phyloP scores from a whole-genome alignment of 768 basidiomycete genomes.

The Lactarius tabidus region DNA sequence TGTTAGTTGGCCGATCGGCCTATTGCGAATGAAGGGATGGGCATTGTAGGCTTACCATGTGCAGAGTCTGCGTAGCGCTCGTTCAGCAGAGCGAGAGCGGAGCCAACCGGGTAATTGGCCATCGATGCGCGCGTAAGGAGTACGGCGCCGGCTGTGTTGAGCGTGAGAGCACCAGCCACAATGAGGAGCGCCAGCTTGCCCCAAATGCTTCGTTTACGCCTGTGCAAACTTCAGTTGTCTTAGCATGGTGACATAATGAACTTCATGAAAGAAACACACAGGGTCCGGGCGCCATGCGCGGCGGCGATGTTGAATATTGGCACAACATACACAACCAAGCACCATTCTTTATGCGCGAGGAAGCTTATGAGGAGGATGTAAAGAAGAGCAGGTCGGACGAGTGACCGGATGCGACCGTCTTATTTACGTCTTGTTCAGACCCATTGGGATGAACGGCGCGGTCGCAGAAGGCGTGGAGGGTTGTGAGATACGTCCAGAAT shows the following conservation, averaged over 20 bases:
- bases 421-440: conserved; percentile 39
- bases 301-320: conserved; percentile 80
- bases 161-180: conserved; percentile 44
- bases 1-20: conserved; percentile 14
- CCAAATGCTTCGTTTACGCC: conserved; percentile 45
- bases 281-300: conserved; percentile 54
- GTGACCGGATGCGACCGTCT: conserved; percentile 47
- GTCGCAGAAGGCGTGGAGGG: conserved; percentile 74
- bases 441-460: conserved; percentile 58
- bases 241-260: not conserved
- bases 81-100: conserved; percentile 64
- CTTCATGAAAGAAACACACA: conserved; percentile 47
- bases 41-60: conserved; percentile 30
- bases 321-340: conserved; percentile 89
- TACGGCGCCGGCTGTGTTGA: conserved; percentile 52
- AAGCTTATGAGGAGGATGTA: conserved; percentile 66
- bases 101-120: conserved; percentile 87
- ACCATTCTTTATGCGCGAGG: conserved; percentile 95
- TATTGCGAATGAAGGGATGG: not conserved
- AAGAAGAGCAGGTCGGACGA: conserved; percentile 48
- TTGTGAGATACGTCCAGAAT: conserved; percentile 56
- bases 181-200: conserved; percentile 45
- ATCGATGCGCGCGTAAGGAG: conserved; percentile 57
- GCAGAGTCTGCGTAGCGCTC: conserved; percentile 37
- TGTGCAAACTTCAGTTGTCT: conserved; percentile 38